Evolutionary conservation across 345 rosid species (phyloP), one percentile per base, ranked within the genome.

Genomic region (Iberis pinnata): DNA sequence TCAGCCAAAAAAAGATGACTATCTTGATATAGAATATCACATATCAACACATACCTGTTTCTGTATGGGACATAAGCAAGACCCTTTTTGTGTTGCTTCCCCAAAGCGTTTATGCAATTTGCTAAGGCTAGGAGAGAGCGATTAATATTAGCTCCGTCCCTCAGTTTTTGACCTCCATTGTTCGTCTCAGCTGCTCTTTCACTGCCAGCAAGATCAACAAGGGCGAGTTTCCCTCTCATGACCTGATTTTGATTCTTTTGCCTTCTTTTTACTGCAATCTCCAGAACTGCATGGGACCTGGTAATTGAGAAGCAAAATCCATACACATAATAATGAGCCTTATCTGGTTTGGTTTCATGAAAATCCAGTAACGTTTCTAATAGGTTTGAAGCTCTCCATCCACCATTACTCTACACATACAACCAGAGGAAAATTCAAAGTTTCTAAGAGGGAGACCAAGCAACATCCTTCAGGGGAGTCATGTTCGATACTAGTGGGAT

Each of bases 161-260:
- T 84, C 50, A 90, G 77, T 76, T 90, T 90, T 65, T 82, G 87
- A 51, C 96, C 98, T 19, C 84, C 90, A 46, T 67, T 82, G 65
- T 90, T 90, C 19, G 96, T 82, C 74, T 90, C 98, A 46, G 96
- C 80, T 48, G 98, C 92, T 68, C 96, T 76, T 74, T 90, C 98
- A 75, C 96, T 90, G 32, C 98, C 96, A 59, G 98, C 98, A 70
- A 90, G 98, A 75, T 90, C 98, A 44, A 90, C 98, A 64, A 90
- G 98, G 45, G 98, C 90, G 50, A 90, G 92, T 71, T 90, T 90
- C 60, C 96, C 96, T 69, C 58, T 73, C 75, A 87, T 69, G 36
- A 87, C 76, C 68, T 84, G 96, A 75, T 84, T 81, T 29, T 44
- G 78, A 71, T 76, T 90, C 72, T 61, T 80, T 70, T 80, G 89